phyloP scores from a whole-genome alignment of 176 grass and related monocot genomes.

The Pharus latifolius region DNA sequence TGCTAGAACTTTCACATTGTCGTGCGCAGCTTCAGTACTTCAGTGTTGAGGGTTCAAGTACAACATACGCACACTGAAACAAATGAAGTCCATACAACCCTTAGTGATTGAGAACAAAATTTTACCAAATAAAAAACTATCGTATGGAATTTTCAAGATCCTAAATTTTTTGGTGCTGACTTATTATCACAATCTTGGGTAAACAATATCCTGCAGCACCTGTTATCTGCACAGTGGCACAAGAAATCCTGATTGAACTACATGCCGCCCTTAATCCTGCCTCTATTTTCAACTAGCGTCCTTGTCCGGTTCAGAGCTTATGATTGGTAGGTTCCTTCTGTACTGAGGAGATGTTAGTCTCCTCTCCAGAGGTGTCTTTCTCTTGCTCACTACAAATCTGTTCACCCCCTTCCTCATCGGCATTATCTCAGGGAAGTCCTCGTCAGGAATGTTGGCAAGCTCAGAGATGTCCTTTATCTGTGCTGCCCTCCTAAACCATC shows the following conservation, averaged over 20 bases:
- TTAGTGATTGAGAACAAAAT: neutral
- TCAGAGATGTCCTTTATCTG: conserved; percentile 94
- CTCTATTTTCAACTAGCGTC: conserved; percentile 30
- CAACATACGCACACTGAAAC: neutral
- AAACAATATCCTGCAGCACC: neutral
- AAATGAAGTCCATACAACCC: neutral
- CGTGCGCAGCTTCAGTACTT: neutral
- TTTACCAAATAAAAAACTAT: neutral
- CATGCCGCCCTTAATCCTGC: neutral
- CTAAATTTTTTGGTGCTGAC: neutral
- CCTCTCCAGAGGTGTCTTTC: conserved; percentile 87
- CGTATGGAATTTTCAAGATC: neutral
- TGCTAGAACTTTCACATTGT: neutral
- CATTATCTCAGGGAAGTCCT: conserved; percentile 97
- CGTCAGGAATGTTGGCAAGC: conserved; percentile 78
- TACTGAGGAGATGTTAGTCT: conserved; percentile 68
- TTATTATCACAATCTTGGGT: conserved; percentile 6
- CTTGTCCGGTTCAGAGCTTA: conserved; percentile 61
- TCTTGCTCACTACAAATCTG: conserved; percentile 94
- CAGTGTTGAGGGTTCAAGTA: neutral
- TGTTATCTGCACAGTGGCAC: neutral
- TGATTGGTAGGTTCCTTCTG: conserved; percentile 67
- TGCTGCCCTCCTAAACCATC: conserved; percentile 92
- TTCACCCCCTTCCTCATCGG: conserved; percentile 97
- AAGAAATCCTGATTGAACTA: neutral